Evolutionary conservation across 139 green algal species (phyloP).

Genomic region (Microglena sp.): DNA sequence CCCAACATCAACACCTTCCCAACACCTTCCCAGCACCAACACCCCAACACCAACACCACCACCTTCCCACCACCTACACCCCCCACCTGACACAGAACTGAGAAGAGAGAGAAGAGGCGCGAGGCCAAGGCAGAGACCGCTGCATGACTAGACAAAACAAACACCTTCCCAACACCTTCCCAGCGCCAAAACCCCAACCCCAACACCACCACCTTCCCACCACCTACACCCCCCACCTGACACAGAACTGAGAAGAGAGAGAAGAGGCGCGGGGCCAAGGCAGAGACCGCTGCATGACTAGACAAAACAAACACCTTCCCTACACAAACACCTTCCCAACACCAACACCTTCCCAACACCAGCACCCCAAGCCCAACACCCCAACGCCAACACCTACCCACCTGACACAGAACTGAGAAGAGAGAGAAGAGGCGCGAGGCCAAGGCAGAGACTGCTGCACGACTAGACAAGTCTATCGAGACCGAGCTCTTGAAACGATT

Average conservation of each 20-base stretch:
- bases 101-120: conserved; percentile 63
- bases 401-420: conserved; percentile 44
- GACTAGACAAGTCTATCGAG: conserved; percentile 84
- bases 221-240: too few species aligned
- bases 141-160: conserved; percentile 84
- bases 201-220: too few species aligned
- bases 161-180: too few species aligned
- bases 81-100: conserved; percentile 17
- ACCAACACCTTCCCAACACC: too few species aligned
- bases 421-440: conserved; percentile 68
- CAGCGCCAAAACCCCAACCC: too few species aligned
- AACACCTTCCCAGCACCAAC: too few species aligned
- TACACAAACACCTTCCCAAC: too few species aligned
- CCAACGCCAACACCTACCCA: conserved; percentile 3
- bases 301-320: too few species aligned
- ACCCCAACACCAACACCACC: too few species aligned
- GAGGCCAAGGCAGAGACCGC: conserved; percentile 89
- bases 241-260: conserved; percentile 59
- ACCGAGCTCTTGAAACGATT: conserved; percentile 86
- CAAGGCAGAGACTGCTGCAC: conserved; percentile 84
- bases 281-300: conserved; percentile 79
- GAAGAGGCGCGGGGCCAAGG: conserved; percentile 76
- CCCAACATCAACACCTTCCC: too few species aligned
- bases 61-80: too few species aligned
- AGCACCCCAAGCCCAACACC: too few species aligned